These are phyloP conservation scores for Mesembryanthemum crystallinum DNA, from an alignment of 148 eudicot genomes.

Conservation along the genomic window DNA sequence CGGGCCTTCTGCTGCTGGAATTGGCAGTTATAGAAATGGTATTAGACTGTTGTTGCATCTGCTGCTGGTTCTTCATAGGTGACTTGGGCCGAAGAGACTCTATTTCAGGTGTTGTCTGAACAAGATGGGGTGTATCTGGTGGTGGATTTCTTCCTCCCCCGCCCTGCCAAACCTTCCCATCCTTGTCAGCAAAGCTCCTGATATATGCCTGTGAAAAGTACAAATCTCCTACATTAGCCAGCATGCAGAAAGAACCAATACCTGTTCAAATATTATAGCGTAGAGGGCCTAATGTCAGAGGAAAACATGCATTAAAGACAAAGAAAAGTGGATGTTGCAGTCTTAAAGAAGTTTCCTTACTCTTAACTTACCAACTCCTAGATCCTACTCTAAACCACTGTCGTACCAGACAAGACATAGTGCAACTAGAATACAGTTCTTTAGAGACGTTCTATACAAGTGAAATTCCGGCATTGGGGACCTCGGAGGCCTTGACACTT, in stretches of 20 bases:
- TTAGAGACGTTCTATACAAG: too few species aligned
- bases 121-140: conserved; percentile 94
- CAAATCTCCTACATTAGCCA: not conserved
- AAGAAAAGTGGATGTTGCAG: not conserved
- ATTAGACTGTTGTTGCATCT: conserved; percentile 64
- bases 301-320: not conserved
- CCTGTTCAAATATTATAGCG: not conserved
- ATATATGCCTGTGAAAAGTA: conserved; percentile 55
- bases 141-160: conserved; percentile 98
- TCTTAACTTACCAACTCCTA: not conserved
- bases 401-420: too few species aligned
- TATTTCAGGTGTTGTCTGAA: conserved; percentile 83
- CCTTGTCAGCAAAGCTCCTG: conserved; percentile 74
- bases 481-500: too few species aligned
- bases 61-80: conserved; percentile 95
- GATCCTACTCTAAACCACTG: too few species aligned
- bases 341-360: not conserved
- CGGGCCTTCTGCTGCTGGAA: conserved; percentile 47
- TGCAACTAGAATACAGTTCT: too few species aligned
- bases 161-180: conserved; percentile 94
- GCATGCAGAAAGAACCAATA: not conserved
- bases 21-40: conserved; percentile 57
- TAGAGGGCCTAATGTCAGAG: not conserved
- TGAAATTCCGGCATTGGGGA: too few species aligned
- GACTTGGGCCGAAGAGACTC: conserved; percentile 93